phyloP scores from a whole-genome alignment of 768 basidiomycete genomes.

The Suillus subluteus region DNA sequence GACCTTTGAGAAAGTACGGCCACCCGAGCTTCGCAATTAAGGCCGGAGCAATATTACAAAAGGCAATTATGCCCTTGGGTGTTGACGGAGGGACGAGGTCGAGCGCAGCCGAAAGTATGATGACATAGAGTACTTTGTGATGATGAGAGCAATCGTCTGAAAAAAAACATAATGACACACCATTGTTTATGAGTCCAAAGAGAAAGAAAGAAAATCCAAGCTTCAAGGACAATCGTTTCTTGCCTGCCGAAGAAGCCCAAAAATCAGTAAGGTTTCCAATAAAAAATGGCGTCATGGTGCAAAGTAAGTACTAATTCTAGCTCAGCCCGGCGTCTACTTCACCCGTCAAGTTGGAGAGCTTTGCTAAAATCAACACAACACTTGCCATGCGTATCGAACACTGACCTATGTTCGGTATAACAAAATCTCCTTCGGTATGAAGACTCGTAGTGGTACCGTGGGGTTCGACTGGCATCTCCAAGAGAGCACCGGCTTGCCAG shows the following conservation, averaged over 20 bases:
- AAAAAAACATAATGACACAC: slow-evolving; percentile 39
- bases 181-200: slow-evolving; percentile 93
- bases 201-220: slow-evolving; percentile 78
- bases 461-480: slow-evolving; percentile 4
- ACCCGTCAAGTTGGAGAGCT: slow-evolving; percentile 14
- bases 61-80: slow-evolving; percentile 92
- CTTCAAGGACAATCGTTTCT: slow-evolving; percentile 35
- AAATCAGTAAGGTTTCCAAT: slow-evolving; percentile 23
- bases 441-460: neutral
- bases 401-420: slow-evolving; percentile 7
- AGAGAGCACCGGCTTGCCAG: neutral
- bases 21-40: slow-evolving; percentile 88
- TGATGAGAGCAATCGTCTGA: neutral
- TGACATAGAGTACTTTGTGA: slow-evolving; percentile 83
- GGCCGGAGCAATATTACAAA: slow-evolving; percentile 93
- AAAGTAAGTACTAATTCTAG: slow-evolving; percentile 12
- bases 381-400: slow-evolving; percentile 3
- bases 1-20: slow-evolving; percentile 88
- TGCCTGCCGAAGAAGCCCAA: slow-evolving; percentile 16
- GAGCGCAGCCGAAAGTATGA: slow-evolving; percentile 93
- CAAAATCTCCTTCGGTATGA: neutral
- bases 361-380: slow-evolving; percentile 33
- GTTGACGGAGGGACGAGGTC: slow-evolving; percentile 92
- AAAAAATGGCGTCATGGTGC: slow-evolving; percentile 25
- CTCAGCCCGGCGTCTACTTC: slow-evolving; percentile 8